A percentile compares a stretch with the other conserved stretches of the same genome.
phyloP scores from a whole-genome alignment of 2,329 filamentous ascomycete species.

The Neopestalotiopsis sp. region DNA sequence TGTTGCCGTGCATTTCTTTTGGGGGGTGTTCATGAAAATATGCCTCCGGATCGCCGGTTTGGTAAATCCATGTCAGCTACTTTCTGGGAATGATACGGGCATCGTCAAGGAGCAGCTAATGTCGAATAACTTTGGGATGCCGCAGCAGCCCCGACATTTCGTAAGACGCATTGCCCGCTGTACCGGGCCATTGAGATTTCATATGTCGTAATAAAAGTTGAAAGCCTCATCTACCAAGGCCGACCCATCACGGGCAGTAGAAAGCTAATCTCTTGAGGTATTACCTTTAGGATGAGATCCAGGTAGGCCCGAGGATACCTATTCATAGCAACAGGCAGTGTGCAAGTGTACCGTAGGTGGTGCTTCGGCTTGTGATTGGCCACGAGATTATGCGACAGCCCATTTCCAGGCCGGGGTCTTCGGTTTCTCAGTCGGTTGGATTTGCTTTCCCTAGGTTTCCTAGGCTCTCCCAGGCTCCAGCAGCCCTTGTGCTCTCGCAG shows the following conservation, averaged over 20 bases:
- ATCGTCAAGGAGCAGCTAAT: not conserved
- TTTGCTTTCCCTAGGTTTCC: not conserved
- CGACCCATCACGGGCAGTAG: not conserved
- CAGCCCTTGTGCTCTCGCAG: too few species aligned
- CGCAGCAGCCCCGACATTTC: not conserved
- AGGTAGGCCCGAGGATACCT: slow-evolving; percentile 1
- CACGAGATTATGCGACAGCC: not conserved
- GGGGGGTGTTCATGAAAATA: not conserved
- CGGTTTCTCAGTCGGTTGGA: not conserved
- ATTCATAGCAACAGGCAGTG: slow-evolving; percentile 18
- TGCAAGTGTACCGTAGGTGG: not conserved
- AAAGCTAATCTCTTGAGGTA: not conserved
- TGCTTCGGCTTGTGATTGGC: not conserved
- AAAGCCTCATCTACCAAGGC: not conserved
- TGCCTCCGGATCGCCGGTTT: not conserved
- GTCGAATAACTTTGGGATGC: not conserved
- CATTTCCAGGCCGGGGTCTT: not conserved
- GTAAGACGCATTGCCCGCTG: not conserved
- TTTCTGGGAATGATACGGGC: not conserved
- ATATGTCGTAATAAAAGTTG: not conserved
- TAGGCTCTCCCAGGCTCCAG: not conserved
- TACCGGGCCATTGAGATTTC: not conserved
- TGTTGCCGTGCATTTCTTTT: not conserved
- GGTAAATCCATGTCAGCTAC: not conserved
- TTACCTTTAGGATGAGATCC: not conserved